Percentiles rank a stretch among this genome's conserved stretches.
phyloP scores from a whole-genome alignment of 2,329 filamentous ascomycete species.

The Beauveria medogensis region DNA sequence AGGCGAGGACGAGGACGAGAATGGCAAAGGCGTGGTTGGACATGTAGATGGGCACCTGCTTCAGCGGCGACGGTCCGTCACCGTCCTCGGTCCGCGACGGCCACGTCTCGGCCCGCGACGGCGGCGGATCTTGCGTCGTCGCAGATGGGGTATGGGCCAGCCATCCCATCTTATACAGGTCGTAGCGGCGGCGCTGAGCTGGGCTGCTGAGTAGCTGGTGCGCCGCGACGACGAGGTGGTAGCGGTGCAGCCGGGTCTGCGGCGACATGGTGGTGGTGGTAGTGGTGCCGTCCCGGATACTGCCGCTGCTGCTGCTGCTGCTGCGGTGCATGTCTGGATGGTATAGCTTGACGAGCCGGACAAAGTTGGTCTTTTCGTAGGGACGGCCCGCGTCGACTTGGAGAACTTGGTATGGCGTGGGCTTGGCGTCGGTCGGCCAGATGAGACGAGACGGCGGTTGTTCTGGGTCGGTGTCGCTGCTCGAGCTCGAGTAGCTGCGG shows the following conservation, averaged over 20 bases:
- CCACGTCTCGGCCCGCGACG: too few species aligned
- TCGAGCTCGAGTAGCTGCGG: neutral
- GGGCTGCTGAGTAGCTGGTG: conserved; percentile 14
- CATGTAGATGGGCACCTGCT: conserved; percentile 8
- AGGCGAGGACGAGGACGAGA: conserved; percentile 7
- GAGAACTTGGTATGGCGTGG: conserved; percentile 16
- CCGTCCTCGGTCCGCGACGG: too few species aligned
- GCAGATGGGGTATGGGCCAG: neutral
- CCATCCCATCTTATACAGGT: conserved; percentile 12
- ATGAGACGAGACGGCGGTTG: neutral
- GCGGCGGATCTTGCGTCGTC: neutral
- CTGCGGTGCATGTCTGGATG: conserved; percentile 14
- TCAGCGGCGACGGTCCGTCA: conserved; percentile 13
- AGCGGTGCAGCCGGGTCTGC: conserved; percentile 10
- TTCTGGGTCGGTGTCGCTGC: neutral
- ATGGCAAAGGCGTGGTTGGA: conserved; percentile 14
- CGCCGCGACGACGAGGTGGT: conserved; percentile 14
- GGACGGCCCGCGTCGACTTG: neutral
- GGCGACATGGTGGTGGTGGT: neutral
- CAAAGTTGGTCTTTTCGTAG: conserved; percentile 15
- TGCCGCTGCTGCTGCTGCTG: too few species aligned
- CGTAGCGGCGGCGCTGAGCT: conserved; percentile 10
- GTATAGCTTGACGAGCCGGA: conserved; percentile 16
- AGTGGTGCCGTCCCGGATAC: too few species aligned
- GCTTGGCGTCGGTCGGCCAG: conserved; percentile 12